A percentile compares a stretch with the other conserved stretches of the same genome.
Evolutionary conservation across 1,284 basidiomycete species (phyloP).

Genomic region (Hemileia vastatrix): DNA sequence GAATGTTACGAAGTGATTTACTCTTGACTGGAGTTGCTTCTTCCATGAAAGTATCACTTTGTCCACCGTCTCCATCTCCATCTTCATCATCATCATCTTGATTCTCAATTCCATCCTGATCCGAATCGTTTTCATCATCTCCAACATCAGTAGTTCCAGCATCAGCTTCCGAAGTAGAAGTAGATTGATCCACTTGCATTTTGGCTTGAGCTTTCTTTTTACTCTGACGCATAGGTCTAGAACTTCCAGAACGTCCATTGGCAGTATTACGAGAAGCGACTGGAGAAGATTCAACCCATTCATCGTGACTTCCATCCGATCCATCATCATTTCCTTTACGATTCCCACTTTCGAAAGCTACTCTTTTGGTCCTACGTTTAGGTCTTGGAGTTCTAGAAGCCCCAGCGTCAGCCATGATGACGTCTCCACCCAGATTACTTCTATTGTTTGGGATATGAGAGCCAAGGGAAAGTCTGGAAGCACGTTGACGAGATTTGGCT

Average conservation of each 20-base stretch:
- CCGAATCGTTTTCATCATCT: conserved; percentile 6
- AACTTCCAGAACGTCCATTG: no score
- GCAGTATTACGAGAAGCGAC: background rate
- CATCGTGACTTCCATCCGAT: conserved; percentile 7
- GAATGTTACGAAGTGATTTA: background rate
- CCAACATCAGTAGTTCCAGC: background rate
- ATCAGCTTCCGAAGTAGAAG: background rate
- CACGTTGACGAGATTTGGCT: conserved; percentile 18
- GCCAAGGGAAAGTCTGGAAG: conserved; percentile 12
- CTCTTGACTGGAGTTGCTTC: background rate
- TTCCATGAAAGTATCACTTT: background rate
- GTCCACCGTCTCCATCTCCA: background rate
- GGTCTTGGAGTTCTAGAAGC: conserved; percentile 12
- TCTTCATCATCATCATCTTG: background rate
- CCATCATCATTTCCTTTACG: conserved; percentile 3
- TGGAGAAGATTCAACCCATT: background rate
- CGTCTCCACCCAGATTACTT: conserved; percentile 4
- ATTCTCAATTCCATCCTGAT: background rate
- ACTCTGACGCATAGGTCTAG: background rate
- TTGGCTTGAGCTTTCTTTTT: background rate
- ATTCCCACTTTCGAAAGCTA: background rate
- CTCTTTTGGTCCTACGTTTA: conserved; percentile 16
- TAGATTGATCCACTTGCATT: background rate
- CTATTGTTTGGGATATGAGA: conserved; percentile 21
- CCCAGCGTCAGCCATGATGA: conserved; percentile 15